phyloP scores from a whole-genome alignment of 2,329 filamentous ascomycete species.

The Pseudogymnoascus sp. region DNA sequence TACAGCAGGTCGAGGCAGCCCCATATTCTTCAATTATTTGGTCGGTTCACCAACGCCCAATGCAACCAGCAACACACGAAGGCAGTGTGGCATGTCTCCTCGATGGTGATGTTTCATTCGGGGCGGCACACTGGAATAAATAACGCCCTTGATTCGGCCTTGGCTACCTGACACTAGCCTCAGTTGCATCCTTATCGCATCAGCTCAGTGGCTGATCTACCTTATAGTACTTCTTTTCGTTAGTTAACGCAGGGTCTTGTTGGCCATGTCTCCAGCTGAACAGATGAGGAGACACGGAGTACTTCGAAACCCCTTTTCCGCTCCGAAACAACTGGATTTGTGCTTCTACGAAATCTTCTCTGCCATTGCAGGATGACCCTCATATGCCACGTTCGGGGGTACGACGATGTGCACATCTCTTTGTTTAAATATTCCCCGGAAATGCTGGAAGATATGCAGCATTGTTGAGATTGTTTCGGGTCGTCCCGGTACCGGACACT shows the following conservation, averaged over 20 bases:
- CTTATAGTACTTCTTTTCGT: background rate
- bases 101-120: constrained; percentile 1
- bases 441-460: background rate
- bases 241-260: background rate
- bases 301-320: background rate
- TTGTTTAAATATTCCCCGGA: background rate
- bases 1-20: background rate
- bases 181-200: background rate
- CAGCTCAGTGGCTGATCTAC: background rate
- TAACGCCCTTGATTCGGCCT: background rate
- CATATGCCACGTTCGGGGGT: background rate
- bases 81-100: background rate
- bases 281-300: no score
- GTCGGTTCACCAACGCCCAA: background rate
- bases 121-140: background rate
- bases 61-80: background rate
- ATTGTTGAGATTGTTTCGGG: background rate
- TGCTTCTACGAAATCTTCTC: background rate
- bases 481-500: constrained; percentile 4
- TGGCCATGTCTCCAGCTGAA: background rate
- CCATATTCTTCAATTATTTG: background rate
- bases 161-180: background rate
- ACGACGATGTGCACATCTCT: background rate
- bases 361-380: background rate
- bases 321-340: background rate